Base-by-base conservation (phyloP, 352 stramenopile genomes). In the Phytophthora foliorum region DNA sequence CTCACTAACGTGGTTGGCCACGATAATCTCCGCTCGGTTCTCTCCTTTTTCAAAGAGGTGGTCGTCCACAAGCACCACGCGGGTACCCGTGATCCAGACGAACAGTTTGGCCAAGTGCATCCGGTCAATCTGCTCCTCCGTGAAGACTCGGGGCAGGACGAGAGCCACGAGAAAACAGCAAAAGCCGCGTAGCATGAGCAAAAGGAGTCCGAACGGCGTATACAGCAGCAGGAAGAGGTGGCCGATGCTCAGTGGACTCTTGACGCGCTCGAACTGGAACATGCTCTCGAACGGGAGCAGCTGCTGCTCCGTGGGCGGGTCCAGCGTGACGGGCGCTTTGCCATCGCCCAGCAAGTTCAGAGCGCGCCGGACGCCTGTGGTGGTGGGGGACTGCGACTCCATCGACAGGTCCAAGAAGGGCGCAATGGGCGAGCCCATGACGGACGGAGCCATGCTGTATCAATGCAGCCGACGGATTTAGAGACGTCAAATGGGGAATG, bases 1-100 rank as follows among this genome's bases (percentile, higher is more conserved):
- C 75, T 92, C 84, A 38, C 82, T 91, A 58, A 92, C 84, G 74
- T 92, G 84, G 80, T 92, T 92, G 24, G 77, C 64, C n/a, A 88
- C 84, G 29, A 92, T 74, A 57, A 92, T 82, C 19, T 82, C 68
- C 0, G 73, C 65, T 32, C 68, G 50, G 17, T 72, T 29, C 0
- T 63, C 41, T 14, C 51, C 51, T 10, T 67, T 63, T 17, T 59
- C 61, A 32, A 88, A 86, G 16, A 78, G 46, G 19, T 89, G 63
- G 13, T 56, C 67, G 51, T 90, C 65, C 13, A 80, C 44, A 4
- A 88, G 60, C 10, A 57, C 52, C 24, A 91, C 63, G 29, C 89
- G 59, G 16, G 82, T 90, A 14, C 82, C 81, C 0, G 81, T 82
- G 53, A 90, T 34, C 39, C 68, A 69, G 1, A 74, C 64, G n/a